Evolutionary conservation across 257 asterid genomes (phyloP).

Genomic region (Plantago major): DNA sequence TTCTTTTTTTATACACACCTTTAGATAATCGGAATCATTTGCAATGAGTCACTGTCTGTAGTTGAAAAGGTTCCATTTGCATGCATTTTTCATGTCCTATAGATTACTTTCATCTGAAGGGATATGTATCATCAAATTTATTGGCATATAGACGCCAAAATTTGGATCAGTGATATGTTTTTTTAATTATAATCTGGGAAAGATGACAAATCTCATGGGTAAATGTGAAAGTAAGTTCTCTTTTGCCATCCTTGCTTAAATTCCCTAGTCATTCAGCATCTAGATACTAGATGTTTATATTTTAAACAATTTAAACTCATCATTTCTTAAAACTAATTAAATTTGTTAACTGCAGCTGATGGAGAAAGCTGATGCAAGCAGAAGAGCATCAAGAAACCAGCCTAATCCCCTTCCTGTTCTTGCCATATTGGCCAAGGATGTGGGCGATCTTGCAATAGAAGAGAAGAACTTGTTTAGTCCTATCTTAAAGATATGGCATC

Average conservation of each 20-base stretch:
- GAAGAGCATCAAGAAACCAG: conserved; percentile 84
- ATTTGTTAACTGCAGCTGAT: conserved; percentile 51
- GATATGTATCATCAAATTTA: too few relatives aligned
- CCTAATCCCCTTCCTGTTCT: conserved; percentile 90
- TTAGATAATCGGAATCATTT: too few relatives aligned
- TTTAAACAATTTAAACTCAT: neutral
- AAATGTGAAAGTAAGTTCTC: neutral
- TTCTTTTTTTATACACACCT: too few relatives aligned
- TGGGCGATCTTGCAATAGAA: conserved; percentile 72
- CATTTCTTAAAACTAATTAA: conserved; percentile 4
- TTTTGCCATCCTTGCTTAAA: neutral
- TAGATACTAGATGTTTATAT: neutral
- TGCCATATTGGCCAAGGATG: conserved; percentile 94
- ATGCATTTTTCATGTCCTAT: too few relatives aligned
- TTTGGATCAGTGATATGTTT: too few relatives aligned
- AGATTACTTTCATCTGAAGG: too few relatives aligned
- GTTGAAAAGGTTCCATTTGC: too few relatives aligned
- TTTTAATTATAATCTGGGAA: too few relatives aligned
- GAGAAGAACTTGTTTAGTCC: conserved; percentile 85
- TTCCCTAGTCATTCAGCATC: neutral
- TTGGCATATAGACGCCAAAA: too few relatives aligned
- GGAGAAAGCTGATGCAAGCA: conserved; percentile 96
- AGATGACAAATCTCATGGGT: too few relatives aligned
- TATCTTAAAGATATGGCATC: conserved; percentile 90
- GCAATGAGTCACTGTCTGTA: too few relatives aligned